phyloP scores from a whole-genome alignment of 2,329 filamentous ascomycete genomes.

The Aphanocladium album region DNA sequence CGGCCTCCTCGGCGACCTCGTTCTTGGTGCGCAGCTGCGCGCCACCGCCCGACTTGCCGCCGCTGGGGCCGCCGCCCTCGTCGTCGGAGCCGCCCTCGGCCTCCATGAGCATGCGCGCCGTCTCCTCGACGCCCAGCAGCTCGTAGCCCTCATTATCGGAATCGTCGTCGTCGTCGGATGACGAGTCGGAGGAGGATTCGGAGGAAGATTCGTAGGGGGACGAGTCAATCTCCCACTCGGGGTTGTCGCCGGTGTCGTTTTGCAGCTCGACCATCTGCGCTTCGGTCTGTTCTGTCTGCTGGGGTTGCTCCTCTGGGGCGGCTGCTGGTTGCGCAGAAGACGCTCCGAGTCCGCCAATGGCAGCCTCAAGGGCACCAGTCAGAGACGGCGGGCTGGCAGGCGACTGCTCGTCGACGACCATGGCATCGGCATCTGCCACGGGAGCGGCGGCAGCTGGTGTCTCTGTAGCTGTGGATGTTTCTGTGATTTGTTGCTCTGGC shows the following conservation, averaged over 20 bases:
- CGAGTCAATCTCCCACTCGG: slow-evolving; percentile 82
- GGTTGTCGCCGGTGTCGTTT: slow-evolving; percentile 40
- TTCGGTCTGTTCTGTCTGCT: not conserved
- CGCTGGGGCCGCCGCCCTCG: slow-evolving; percentile 53
- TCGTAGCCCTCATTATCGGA: slow-evolving; percentile 61
- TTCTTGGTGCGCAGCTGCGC: slow-evolving; percentile 72
- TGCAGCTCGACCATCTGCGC: slow-evolving; percentile 19
- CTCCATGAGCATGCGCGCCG: slow-evolving; percentile 79
- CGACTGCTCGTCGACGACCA: slow-evolving; percentile 29
- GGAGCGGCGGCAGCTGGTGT: not conserved
- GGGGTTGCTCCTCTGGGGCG: not conserved
- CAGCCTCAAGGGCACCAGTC: slow-evolving; percentile 40
- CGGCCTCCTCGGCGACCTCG: slow-evolving; percentile 59
- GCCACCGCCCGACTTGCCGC: slow-evolving; percentile 32
- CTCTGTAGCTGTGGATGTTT: not conserved
- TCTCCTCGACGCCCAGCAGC: slow-evolving; percentile 74
- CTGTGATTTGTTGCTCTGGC: slow-evolving; percentile 6
- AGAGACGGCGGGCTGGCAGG: slow-evolving; percentile 33
- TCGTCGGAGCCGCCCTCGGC: slow-evolving; percentile 76
- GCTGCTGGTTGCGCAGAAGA: slow-evolving; percentile 8
- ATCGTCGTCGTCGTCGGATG: slow-evolving; percentile 53
- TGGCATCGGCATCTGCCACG: slow-evolving; percentile 24
- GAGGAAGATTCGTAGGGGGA: slow-evolving; percentile 66
- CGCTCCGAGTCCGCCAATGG: slow-evolving; percentile 32
- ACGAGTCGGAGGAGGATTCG: slow-evolving; percentile 67